Evolutionary conservation across 306 rosid genomes (phyloP), one percentile per base, ranked within the genome.

Genomic region (Alnus rubra): DNA sequence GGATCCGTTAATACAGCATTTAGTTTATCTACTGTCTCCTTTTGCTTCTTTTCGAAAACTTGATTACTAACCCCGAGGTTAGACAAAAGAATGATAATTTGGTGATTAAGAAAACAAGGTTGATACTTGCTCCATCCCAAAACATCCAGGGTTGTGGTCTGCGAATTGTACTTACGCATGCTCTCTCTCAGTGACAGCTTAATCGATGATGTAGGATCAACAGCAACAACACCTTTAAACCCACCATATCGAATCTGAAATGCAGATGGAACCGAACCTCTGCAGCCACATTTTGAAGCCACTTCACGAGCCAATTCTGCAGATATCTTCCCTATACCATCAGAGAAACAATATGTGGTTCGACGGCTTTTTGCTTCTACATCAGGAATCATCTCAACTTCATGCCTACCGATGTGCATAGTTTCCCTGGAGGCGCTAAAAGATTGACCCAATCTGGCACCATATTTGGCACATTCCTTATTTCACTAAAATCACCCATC

Each of bases 271-370:
- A 80, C 69, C 4, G n/a, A 58, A 63, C 48, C 52, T 33, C n/a
- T 31, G 0, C 30, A 39, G 9, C 88, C 85, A 62, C 88, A 84
- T 47, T 84, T 84, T 45, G 35, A 8, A 19, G 90, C 90, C 69
- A 87, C 88, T 19, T n/a, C 23, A 5, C 44, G 33, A 64, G 90
- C 87, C 72, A 84, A 74, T 1, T 73, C 64, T 31, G 35, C 30
- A 8, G 88, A 84, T 55, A 87, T 84, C 63, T 87, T 87, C 13
- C 88, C 90, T 23, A 84, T 84, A 45, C 90, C 90, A 67, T 87
- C 88, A 18, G 88, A 84, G 74, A 87, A 87, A 73, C 84, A 79
- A 60, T 84, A 82, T 0, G 3, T 11, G 10, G 2, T 47, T 28
- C 78, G 65, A 0, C 2, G 15, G 2, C 11, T 16, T 74, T 28